Conservation (phyloP, 306 rosid species). For the Nissolia schottii region DNA sequence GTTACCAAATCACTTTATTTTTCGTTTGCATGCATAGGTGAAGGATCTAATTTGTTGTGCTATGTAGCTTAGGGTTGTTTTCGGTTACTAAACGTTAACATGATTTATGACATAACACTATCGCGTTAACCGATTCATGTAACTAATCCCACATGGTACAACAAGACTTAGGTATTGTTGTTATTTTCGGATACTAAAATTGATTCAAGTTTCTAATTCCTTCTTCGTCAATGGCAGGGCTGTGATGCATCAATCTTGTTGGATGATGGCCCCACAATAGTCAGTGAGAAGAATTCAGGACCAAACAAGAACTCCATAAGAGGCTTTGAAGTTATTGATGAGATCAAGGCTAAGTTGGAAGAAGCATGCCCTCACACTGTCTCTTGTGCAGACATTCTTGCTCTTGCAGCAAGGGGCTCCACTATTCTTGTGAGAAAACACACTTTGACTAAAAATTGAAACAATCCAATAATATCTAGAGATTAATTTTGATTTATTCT, state of each 20-base stretch:
- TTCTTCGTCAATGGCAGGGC: constrained; percentile 40
- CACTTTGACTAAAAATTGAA: not conserved
- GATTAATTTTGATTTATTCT: not conserved
- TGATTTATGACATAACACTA: too few relatives aligned
- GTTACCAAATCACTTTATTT: too few relatives aligned
- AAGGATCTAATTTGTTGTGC: not conserved
- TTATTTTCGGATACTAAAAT: not conserved
- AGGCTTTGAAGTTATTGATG: constrained; percentile 77
- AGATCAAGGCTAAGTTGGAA: constrained; percentile 70
- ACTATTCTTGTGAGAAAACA: constrained; percentile 50
- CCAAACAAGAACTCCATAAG: constrained; percentile 75
- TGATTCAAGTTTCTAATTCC: too few relatives aligned
- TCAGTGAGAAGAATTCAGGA: constrained; percentile 57
- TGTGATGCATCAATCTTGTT: constrained; percentile 75
- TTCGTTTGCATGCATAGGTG: too few relatives aligned
- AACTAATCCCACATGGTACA: too few relatives aligned
- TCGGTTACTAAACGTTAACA: not conserved
- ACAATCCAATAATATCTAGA: not conserved
- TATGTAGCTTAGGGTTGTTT: not conserved
- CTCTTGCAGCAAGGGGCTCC: constrained; percentile 81
- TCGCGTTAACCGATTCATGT: too few relatives aligned
- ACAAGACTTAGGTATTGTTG: too few relatives aligned
- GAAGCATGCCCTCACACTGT: constrained; percentile 67
- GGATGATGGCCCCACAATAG: constrained; percentile 47
- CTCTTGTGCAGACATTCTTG: constrained; percentile 83